Evolutionary conservation across 108 stramenopile genomes (phyloP).

Genomic region (Skeletonema costatum): DNA sequence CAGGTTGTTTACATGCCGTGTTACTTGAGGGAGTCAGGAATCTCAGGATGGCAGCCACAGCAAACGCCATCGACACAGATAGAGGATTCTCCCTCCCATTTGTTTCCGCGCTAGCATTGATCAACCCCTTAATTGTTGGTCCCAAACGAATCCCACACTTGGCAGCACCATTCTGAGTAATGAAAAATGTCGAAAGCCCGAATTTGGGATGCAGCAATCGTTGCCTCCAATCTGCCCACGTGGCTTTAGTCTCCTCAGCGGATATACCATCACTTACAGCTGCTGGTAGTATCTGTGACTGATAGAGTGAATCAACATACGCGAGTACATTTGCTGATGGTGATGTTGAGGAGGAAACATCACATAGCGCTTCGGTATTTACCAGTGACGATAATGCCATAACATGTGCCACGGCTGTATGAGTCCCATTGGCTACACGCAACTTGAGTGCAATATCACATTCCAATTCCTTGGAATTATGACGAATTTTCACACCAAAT

Average conservation of each 20-base stretch:
- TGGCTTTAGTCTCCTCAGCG: slow-evolving; percentile 47
- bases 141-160: slow-evolving; percentile 88
- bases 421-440: slow-evolving; percentile 90
- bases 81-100: slow-evolving; percentile 26
- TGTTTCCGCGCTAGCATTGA: slow-evolving; percentile 13
- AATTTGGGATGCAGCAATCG: slow-evolving; percentile 83
- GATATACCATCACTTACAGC: slow-evolving; percentile 29
- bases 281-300: slow-evolving; percentile 72
- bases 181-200: slow-evolving; percentile 90
- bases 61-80: slow-evolving; percentile 71
- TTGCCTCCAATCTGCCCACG: slow-evolving; percentile 82
- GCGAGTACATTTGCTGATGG: slow-evolving; percentile 27
- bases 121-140: slow-evolving; percentile 71
- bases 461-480: slow-evolving; percentile 51
- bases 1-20: not conserved
- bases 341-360: slow-evolving; percentile 6
- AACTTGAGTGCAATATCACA: slow-evolving; percentile 85
- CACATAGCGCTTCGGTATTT: slow-evolving; percentile 43
- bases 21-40: slow-evolving; percentile 70
- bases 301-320: slow-evolving; percentile 76
- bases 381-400: slow-evolving; percentile 70
- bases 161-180: slow-evolving; percentile 89
- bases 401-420: slow-evolving; percentile 86
- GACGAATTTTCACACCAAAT: slow-evolving; percentile 49
- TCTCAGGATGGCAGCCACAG: slow-evolving; percentile 80